Conservation (phyloP, 176 grass and related monocot genomes). For the Oryza glaberrima region DNA sequence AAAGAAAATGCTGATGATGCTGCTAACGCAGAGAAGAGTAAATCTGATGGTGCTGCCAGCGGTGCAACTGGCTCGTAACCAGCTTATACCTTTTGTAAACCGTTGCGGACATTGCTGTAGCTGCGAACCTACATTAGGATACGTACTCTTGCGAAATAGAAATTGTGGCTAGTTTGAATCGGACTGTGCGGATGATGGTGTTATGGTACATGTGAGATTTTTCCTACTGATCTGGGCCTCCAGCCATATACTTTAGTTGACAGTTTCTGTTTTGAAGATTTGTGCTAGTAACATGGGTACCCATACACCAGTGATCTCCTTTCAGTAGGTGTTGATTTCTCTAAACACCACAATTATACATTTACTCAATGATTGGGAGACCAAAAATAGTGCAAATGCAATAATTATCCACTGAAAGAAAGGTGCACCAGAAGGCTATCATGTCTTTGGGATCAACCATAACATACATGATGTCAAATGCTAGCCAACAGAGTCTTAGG, state of each 20-base stretch:
- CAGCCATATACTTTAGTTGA: not conserved
- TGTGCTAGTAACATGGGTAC: not conserved
- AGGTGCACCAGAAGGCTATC: not conserved
- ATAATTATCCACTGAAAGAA: not conserved
- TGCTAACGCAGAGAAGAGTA: not conserved
- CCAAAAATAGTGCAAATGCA: not conserved
- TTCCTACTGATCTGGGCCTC: not conserved
- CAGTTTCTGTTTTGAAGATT: not conserved
- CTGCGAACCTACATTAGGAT: not conserved
- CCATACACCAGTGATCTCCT: not conserved
- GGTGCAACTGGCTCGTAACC: slow-evolving; percentile 10
- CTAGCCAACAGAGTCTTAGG: not conserved
- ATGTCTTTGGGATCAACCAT: not conserved
- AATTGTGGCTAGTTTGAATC: not conserved
- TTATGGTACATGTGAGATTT: not conserved
- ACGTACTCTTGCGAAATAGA: not conserved
- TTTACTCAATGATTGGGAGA: not conserved
- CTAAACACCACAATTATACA: not conserved
- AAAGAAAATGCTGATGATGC: too few relatives aligned
- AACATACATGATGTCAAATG: slow-evolving; percentile 9
- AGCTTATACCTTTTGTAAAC: not conserved
- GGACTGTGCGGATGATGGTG: not conserved
- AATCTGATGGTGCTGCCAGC: not conserved
- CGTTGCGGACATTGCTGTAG: not conserved
- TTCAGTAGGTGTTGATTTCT: not conserved